phyloP scores from a whole-genome alignment of 495 filamentous ascomycete species.

The Cercophora samala region DNA sequence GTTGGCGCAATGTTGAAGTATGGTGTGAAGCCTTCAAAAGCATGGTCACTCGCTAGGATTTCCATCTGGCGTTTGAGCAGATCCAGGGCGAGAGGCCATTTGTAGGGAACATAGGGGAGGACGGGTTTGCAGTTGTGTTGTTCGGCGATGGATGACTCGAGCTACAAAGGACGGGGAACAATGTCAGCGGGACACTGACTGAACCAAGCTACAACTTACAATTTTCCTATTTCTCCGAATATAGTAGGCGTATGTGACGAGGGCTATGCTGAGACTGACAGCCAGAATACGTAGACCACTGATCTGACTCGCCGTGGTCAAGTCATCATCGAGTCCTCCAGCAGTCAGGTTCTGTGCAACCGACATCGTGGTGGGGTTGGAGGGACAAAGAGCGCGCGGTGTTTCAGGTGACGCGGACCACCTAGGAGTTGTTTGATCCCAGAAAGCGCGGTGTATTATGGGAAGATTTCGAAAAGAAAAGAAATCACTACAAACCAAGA shows the following conservation, averaged over 20 bases:
- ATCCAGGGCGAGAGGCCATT: constrained; percentile 13
- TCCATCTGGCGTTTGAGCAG: constrained; percentile 11
- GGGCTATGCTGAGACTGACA: neutral
- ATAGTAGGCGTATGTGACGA: neutral
- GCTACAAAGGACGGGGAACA: too few species aligned
- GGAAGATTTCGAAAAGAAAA: too few species aligned
- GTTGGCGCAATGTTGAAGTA: constrained; percentile 21
- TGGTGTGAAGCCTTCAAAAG: constrained; percentile 10
- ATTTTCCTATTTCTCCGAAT: constrained; percentile 1
- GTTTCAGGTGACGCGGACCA: too few species aligned
- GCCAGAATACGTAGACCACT: too few species aligned
- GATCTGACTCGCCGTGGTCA: too few species aligned
- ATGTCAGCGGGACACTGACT: neutral
- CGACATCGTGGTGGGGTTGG: neutral
- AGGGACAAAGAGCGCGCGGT: too few species aligned
- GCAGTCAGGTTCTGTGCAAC: neutral
- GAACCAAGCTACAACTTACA: neutral
- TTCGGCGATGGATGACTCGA: constrained; percentile 6
- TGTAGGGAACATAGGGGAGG: constrained; percentile 10
- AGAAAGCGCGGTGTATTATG: too few species aligned
- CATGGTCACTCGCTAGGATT: constrained; percentile 6
- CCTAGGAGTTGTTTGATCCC: too few species aligned
- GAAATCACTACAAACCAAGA: too few species aligned
- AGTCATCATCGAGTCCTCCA: too few species aligned
- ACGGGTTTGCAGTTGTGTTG: constrained; percentile 14